phyloP scores from a whole-genome alignment of 306 rosid genomes.

The Vachellia pachyceras region DNA sequence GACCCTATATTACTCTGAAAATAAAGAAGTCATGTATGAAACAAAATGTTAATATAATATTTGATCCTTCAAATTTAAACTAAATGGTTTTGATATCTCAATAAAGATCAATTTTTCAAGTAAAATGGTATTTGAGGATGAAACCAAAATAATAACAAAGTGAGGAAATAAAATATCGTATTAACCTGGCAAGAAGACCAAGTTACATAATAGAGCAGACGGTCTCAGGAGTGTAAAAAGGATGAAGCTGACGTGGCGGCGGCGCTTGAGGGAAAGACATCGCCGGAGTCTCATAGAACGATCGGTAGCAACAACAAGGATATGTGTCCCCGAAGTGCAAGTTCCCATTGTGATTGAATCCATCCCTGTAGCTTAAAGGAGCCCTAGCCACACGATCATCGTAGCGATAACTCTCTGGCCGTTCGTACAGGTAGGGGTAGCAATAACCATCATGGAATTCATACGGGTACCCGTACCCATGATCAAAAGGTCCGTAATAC shows the following conservation, averaged over 20 bases:
- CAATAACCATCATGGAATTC: neutral
- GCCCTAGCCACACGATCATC: neutral
- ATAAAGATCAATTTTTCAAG: too few species aligned
- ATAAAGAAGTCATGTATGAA: too few species aligned
- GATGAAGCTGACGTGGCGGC: conserved; percentile 8
- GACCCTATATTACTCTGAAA: too few species aligned
- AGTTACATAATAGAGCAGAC: conserved; percentile 20
- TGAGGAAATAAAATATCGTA: too few species aligned
- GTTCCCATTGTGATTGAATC: neutral
- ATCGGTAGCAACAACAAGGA: conserved; percentile 21
- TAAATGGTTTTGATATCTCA: too few species aligned
- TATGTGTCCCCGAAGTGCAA: neutral
- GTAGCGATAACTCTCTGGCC: neutral
- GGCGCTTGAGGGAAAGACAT: conserved; percentile 7
- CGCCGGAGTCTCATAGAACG: conserved; percentile 12
- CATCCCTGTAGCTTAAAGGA: neutral
- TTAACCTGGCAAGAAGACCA: too few species aligned
- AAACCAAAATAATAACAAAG: too few species aligned
- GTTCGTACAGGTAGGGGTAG: neutral
- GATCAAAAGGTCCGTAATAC: neutral
- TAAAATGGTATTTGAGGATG: too few species aligned
- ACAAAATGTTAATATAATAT: too few species aligned
- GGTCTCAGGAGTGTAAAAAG: conserved; percentile 22
- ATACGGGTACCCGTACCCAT: neutral
- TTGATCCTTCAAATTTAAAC: too few species aligned